phyloP scores from a whole-genome alignment of 1,284 basidiomycete species.

The Coniophora puteana region DNA sequence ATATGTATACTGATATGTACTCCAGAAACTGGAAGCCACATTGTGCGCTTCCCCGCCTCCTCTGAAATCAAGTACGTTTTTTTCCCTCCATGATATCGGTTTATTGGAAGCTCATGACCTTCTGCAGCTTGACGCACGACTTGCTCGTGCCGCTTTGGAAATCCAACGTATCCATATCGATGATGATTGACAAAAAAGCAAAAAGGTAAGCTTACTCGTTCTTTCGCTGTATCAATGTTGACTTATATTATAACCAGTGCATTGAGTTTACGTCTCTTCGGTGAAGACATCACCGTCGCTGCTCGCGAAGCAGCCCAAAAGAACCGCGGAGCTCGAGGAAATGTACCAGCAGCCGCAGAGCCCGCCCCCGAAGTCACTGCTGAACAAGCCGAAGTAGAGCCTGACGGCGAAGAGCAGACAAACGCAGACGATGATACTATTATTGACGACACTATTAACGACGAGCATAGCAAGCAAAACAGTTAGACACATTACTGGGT shows the following conservation, averaged over 20 bases:
- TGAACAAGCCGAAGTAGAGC: not conserved
- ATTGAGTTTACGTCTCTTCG: constrained; percentile 76
- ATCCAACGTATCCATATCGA: constrained; percentile 76
- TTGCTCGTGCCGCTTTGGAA: constrained; percentile 89
- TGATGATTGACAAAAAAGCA: constrained; percentile 94
- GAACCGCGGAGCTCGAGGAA: no score
- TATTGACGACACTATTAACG: not conserved
- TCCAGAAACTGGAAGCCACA: constrained; percentile 67
- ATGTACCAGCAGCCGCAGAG: no score
- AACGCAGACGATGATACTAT: not conserved
- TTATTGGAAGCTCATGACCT: constrained; percentile 6
- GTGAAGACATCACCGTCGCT: constrained; percentile 63
- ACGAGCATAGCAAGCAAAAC: not conserved
- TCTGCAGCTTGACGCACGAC: constrained; percentile 63
- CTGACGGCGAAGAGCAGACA: no score
- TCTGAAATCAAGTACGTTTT: constrained; percentile 51
- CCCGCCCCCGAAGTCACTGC: not conserved
- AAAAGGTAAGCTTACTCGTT: constrained; percentile 61
- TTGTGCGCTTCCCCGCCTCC: constrained; percentile 62
- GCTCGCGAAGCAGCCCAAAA: constrained; percentile 35
- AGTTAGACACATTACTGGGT: not conserved
- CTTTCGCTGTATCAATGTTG: not conserved
- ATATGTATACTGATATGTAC: not conserved
- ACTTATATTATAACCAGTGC: constrained; percentile 42
- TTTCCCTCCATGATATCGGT: not conserved